phyloP scores from a whole-genome alignment of 805 yeast species.

The Saccharomycopsis javanensis region DNA sequence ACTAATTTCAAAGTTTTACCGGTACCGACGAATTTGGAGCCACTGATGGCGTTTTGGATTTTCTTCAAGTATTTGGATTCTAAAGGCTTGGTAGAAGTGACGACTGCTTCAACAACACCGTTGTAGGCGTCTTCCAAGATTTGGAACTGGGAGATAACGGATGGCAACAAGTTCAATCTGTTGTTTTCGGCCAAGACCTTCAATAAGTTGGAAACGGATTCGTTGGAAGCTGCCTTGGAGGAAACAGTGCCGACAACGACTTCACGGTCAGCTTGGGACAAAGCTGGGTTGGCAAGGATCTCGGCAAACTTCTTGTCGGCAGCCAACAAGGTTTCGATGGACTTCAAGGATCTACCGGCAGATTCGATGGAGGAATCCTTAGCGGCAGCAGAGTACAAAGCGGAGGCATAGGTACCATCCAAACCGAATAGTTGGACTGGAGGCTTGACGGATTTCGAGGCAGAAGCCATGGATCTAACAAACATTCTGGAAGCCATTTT shows the following conservation, averaged over 20 bases:
- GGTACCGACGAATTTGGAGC: slow-evolving; percentile 71
- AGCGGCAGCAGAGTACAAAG: slow-evolving; percentile 86
- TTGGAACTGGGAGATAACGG: slow-evolving; percentile 61
- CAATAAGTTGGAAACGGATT: slow-evolving; percentile 70
- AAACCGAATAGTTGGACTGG: slow-evolving; percentile 92
- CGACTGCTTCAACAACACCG: slow-evolving; percentile 88
- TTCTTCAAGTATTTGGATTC: slow-evolving; percentile 72
- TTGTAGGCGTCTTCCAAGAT: slow-evolving; percentile 78
- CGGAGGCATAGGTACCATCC: slow-evolving; percentile 90
- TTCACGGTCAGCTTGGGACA: slow-evolving; percentile 65
- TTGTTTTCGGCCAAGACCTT: slow-evolving; percentile 86
- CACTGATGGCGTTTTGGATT: slow-evolving; percentile 67
- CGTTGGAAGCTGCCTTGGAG: slow-evolving; percentile 44
- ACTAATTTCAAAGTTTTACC: slow-evolving; percentile 79
- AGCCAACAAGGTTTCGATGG: slow-evolving; percentile 44
- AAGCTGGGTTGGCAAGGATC: slow-evolving; percentile 72
- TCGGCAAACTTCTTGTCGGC: slow-evolving; percentile 54
- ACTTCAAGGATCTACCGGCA: slow-evolving; percentile 53
- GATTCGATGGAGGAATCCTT: slow-evolving; percentile 68
- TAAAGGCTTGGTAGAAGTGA: slow-evolving; percentile 78
- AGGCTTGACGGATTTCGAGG: slow-evolving; percentile 57
- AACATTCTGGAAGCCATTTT: slow-evolving; percentile 56
- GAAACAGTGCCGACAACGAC: slow-evolving; percentile 54
- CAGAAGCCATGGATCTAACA: slow-evolving; percentile 65
- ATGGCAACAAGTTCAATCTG: slow-evolving; percentile 65